Base-by-base conservation (phyloP, 179 eudicot genomes). In the Heliamphora pulchella region DNA sequence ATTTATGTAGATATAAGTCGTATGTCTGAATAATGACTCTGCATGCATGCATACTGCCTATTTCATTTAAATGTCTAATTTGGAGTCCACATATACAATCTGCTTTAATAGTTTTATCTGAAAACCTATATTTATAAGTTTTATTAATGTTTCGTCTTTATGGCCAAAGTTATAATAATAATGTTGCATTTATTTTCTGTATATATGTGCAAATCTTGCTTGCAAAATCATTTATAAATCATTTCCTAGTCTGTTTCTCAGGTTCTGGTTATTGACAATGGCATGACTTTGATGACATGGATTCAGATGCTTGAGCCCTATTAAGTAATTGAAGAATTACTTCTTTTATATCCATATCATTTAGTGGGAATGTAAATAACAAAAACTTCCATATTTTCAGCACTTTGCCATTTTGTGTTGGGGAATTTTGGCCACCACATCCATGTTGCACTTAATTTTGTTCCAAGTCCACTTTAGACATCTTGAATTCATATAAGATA, bases 221-320 rank as follows among this genome's bases (percentile, higher is more conserved):
- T 47, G 55, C 58, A 71, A 7, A 48, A 71, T 50, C 15, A 8
- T 71, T 69, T 43, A 9, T n/a, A 47, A 71, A 13, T 47, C 44
- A 44, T 71, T 44, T 71, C 75, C 57, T 71, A 71, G 75, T 71
- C 5, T 71, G 41, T 71, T 48, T 48, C n/a, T n/a, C 9, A 47
- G 47, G 54, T 46, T 70, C 18, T 1, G 14, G 6, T 71, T 71
- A 0, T n/a, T n/a, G 15, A 15, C 57, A 55, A 62, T 18, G 61
- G 67, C 53, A 46, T 46, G 50, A 74, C 13, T 55, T 13, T 11
- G 39, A 61, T 46, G 57, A 41, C 46, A 57, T 43, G 14, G 41
- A 5, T 76, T 31, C 10, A 58, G 48, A 75, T 14, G 63, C 14
- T 75, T 14, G 66, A 57, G n/a, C 55, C 39, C 7, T 41, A 41